Base-by-base conservation (phyloP, 495 filamentous ascomycete species). In the Neurospora sublineolata region DNA sequence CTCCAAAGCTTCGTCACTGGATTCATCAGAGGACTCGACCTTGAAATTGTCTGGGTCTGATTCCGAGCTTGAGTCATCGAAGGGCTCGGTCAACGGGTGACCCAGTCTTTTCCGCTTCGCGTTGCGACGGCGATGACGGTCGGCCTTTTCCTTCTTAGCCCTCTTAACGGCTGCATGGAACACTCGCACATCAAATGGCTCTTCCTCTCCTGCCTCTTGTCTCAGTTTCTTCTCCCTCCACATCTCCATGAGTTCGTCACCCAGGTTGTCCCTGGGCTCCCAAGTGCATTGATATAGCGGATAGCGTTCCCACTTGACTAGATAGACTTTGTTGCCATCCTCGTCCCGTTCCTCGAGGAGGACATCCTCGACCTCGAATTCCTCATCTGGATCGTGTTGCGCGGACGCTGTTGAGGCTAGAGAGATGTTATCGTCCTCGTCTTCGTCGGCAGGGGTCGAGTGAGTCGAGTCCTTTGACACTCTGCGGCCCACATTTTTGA, bases 281-380 rank as follows among this genome's bases (percentile, higher is more conserved):
- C 90, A 94, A 3, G 86, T 88, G 68, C 85, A 82, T 67, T 88
- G 77, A 14, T 87, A 72, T 10, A 88, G 67, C 1, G 82, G 79
- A 72, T 91, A 94, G n/a, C 82, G 84, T 33, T 83, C 83, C 92
- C 92, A 94, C 72, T 86, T 84, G 39, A 93, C 85, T 3, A 93
- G 82, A 75, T 90, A 93, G 33, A 78, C 72, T 72, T 74, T 80
- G 30, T 77, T 74, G 10, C 78, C 81, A 9, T 87, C 81, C 0
- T 77, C n/a, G 3, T 69, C 72, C 3, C 42, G 73, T 11, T 80
- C 77, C 75, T 92, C 87, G 11, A 86, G 86, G 16, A 86, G 73
- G 60, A 89, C 78, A n/a, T 79, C 77, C 18, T 87, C 83, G 7
- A 88, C 86, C 16, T 77, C 77, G 67, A 81, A 85, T 52, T 86